Evolutionary conservation across 768 basidiomycete genomes (phyloP).

Genomic region (Neoboletus magnificus): DNA sequence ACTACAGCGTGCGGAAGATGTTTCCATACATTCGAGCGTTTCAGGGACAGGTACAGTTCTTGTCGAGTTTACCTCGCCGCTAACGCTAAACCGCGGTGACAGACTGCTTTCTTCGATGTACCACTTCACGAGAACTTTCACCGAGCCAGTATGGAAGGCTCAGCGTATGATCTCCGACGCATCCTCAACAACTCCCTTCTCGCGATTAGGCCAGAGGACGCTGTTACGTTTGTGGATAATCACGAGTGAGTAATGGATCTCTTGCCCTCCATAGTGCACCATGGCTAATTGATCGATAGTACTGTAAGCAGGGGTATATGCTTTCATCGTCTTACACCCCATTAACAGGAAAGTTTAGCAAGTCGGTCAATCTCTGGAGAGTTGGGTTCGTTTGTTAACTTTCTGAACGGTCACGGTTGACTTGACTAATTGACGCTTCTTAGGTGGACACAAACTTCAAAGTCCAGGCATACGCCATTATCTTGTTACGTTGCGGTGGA

Average conservation of each 20-base stretch:
- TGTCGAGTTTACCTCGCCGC: not conserved
- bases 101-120: constrained; percentile 91
- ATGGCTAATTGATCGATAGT: constrained; percentile 33
- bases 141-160: constrained; percentile 65
- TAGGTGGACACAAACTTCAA: constrained; percentile 74
- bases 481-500: constrained; percentile 65
- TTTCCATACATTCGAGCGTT: constrained; percentile 59
- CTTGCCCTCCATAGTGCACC: not conserved
- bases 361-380: constrained; percentile 75
- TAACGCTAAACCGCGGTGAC: constrained; percentile 5
- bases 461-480: constrained; percentile 77
- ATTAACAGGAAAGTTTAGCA: constrained; percentile 35
- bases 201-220: constrained; percentile 65
- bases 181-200: constrained; percentile 72
- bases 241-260: constrained; percentile 61
- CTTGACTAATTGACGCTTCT: not conserved
- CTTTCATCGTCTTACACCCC: not conserved
- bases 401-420: not conserved
- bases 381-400: constrained; percentile 56
- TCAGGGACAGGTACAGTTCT: constrained; percentile 54
- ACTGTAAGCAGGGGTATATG: constrained; percentile 51
- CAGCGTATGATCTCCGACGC: constrained; percentile 69
- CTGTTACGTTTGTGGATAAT: constrained; percentile 89
- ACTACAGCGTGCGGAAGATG: constrained; percentile 44
- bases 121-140: constrained; percentile 84